These are phyloP conservation scores for Beauveria australis DNA, from an alignment of 2,329 filamentous ascomycete species.

Conservation along the genomic window DNA sequence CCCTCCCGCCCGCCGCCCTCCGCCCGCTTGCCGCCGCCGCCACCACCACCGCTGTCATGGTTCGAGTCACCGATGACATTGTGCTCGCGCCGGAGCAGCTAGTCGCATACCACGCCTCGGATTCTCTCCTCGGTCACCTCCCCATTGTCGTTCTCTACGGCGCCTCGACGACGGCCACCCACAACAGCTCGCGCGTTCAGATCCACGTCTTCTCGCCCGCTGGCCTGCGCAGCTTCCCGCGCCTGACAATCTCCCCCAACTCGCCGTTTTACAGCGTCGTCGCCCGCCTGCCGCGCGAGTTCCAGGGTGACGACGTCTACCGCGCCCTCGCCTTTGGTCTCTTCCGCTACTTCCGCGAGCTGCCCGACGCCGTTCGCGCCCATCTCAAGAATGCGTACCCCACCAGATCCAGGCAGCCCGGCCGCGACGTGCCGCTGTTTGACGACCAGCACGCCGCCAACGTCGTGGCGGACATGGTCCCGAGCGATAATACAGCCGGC, in stretches of 20 bases:
- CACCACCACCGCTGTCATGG: conserved; percentile 52
- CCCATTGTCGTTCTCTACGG: conserved; percentile 89
- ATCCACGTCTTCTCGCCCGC: conserved; percentile 85
- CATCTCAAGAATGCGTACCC: conserved; percentile 55
- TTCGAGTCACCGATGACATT: conserved; percentile 71
- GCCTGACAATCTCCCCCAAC: conserved; percentile 86
- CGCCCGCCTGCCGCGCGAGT: conserved; percentile 80
- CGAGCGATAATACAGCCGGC: conserved; percentile 67
- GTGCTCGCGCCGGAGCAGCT: conserved; percentile 73
- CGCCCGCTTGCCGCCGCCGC: not conserved
- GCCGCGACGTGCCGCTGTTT: conserved; percentile 64
- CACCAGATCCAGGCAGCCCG: conserved; percentile 41
- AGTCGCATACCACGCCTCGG: conserved; percentile 80
- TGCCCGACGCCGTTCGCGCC: conserved; percentile 68
- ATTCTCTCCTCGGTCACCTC: conserved; percentile 72
- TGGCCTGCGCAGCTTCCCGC: conserved; percentile 81
- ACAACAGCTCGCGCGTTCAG: conserved; percentile 89
- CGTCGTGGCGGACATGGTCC: conserved; percentile 75
- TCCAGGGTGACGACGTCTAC: conserved; percentile 90
- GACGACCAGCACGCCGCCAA: conserved; percentile 89
- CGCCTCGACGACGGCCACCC: conserved; percentile 74
- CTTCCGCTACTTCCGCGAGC: conserved; percentile 87
- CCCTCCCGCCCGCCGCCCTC: no score
- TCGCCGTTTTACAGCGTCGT: conserved; percentile 88
- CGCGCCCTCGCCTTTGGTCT: conserved; percentile 86